A percentile compares a stretch with the other conserved stretches of the same genome.
Evolutionary conservation across 352 stramenopile genomes (phyloP).

Genomic region (Pythium dissimile): DNA sequence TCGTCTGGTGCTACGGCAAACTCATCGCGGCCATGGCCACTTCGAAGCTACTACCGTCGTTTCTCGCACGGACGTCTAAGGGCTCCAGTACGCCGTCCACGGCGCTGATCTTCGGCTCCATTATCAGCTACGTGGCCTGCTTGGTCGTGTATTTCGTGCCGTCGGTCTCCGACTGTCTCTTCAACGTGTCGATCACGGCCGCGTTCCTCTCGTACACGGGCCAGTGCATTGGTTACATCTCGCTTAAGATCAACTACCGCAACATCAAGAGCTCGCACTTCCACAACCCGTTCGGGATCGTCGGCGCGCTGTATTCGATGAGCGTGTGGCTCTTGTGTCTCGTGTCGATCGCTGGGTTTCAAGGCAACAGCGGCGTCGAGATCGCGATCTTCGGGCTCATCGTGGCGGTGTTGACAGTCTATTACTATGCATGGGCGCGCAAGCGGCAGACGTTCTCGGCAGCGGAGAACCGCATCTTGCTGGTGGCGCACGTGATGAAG

Average conservation of each 20-base stretch:
- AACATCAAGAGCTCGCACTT: slow-evolving; percentile 18
- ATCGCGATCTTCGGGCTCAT: slow-evolving; percentile 10
- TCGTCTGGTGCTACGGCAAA: slow-evolving; percentile 31
- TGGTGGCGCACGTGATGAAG: slow-evolving; percentile 23
- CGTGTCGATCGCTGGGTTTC: slow-evolving; percentile 22
- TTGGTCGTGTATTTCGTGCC: slow-evolving; percentile 19
- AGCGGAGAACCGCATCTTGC: slow-evolving; percentile 21
- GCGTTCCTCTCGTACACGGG: slow-evolving; percentile 24
- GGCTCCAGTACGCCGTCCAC: slow-evolving; percentile 23
- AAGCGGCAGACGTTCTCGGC: slow-evolving; percentile 20
- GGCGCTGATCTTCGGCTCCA: slow-evolving; percentile 7
- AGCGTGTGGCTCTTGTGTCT: slow-evolving; percentile 14
- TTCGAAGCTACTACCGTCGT: slow-evolving; percentile 17
- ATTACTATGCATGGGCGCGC: slow-evolving; percentile 16
- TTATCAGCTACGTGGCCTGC: slow-evolving; percentile 19
- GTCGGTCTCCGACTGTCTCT: slow-evolving; percentile 4
- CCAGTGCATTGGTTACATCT: slow-evolving; percentile 33
- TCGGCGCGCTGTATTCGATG: slow-evolving; percentile 15
- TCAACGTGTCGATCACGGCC: slow-evolving; percentile 16
- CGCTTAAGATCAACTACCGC: slow-evolving; percentile 20
- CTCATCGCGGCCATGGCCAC: slow-evolving; percentile 27
- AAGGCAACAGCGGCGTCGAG: slow-evolving; percentile 16
- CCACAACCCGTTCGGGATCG: slow-evolving; percentile 14
- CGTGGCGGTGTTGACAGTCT: slow-evolving; percentile 8
- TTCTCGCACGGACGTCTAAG: neutral